These are phyloP conservation scores for Salix exigua DNA, from an alignment of 345 rosid species.

Conservation along the genomic window DNA sequence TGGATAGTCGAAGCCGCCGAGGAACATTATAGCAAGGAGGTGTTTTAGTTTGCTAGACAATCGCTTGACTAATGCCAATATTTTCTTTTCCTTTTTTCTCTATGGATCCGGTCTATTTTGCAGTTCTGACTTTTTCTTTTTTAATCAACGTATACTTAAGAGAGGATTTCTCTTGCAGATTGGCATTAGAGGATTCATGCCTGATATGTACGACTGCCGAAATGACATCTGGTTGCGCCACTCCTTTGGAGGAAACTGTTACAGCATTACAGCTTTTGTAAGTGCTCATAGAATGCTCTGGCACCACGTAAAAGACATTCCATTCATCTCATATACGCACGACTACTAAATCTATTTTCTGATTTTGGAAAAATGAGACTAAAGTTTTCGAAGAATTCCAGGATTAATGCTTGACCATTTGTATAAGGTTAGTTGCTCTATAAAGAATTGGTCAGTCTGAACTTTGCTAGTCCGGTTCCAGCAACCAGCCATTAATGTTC, in stretches of 20 bases:
- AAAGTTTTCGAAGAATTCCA: background rate
- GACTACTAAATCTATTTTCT: background rate
- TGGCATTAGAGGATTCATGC: constrained; percentile 33
- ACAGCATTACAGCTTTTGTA: constrained; percentile 32
- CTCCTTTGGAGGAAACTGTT: constrained; percentile 28
- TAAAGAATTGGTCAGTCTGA: background rate
- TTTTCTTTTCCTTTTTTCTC: background rate
- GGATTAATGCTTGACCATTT: background rate
- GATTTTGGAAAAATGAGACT: background rate
- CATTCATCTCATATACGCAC: background rate
- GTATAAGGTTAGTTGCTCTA: background rate
- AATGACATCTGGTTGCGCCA: constrained; percentile 36
- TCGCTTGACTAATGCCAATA: background rate
- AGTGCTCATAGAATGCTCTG: background rate
- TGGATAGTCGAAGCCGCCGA: background rate
- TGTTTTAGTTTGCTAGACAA: background rate
- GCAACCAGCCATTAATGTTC: constrained; percentile 32
- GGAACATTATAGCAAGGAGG: background rate
- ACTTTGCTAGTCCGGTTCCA: background rate
- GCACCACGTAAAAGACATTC: background rate
- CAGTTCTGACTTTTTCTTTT: background rate
- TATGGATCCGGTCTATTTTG: background rate
- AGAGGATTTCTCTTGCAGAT: constrained; percentile 17
- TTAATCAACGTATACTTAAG: background rate
- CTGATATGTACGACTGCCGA: constrained; percentile 29